Evolutionary conservation across 768 basidiomycete genomes (phyloP).

Genomic region (Russula earlei): DNA sequence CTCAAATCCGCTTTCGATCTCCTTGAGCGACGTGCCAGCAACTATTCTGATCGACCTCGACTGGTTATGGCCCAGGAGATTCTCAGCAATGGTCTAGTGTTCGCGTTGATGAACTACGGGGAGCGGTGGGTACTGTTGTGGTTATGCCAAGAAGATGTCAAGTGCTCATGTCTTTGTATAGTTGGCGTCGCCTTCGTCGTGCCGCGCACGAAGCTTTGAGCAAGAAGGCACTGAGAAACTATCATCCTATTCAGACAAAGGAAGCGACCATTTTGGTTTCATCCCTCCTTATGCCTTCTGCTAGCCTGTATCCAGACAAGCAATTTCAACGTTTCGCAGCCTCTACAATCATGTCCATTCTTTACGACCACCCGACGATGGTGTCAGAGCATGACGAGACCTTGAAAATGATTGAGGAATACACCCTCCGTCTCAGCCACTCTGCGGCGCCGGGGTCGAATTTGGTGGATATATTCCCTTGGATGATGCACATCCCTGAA

Average conservation of each 20-base stretch:
- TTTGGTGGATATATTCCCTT: slow-evolving; percentile 20
- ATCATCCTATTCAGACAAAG: not conserved
- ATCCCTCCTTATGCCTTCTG: not conserved
- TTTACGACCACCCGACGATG: slow-evolving; percentile 4
- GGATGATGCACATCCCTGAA: slow-evolving; percentile 4
- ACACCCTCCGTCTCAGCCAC: not conserved
- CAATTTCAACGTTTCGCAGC: not conserved
- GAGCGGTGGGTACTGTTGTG: slow-evolving; percentile 16
- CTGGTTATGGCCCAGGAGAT: slow-evolving; percentile 26
- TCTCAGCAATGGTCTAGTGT: slow-evolving; percentile 25
- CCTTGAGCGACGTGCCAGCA: slow-evolving; percentile 27
- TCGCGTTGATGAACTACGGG: slow-evolving; percentile 22
- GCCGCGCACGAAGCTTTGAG: slow-evolving; percentile 3
- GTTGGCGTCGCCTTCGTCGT: slow-evolving; percentile 10
- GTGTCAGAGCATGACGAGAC: not conserved
- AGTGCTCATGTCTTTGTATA: not conserved
- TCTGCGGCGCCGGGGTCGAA: slow-evolving; percentile 15
- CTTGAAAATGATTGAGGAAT: not conserved
- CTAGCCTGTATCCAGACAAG: not conserved
- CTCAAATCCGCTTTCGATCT: slow-evolving; percentile 29
- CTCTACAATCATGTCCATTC: not conserved
- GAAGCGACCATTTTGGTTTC: slow-evolving; percentile 2
- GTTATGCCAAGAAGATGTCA: no score
- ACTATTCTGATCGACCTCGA: slow-evolving; percentile 25
- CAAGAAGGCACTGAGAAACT: not conserved